Evolutionary conservation across 371 early-diverging fungal genomes (phyloP), one percentile per base, ranked within the genome.

Genomic region (Mortierella sp.): DNA sequence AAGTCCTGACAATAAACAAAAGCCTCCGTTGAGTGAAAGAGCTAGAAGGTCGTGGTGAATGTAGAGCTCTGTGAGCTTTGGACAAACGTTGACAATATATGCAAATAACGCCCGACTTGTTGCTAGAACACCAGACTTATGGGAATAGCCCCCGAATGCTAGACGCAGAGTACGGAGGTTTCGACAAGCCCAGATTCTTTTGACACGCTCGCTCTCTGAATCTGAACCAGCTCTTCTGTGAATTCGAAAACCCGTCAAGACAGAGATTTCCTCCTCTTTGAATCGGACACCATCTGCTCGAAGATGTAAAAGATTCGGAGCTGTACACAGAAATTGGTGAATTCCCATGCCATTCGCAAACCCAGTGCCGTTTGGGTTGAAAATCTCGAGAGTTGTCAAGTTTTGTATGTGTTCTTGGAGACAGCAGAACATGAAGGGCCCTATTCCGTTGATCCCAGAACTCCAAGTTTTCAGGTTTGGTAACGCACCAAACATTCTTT

Each of bases 1-100:
- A 20, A 52, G 52, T 52, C 52, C 52, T 4, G 52, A 52, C 24
- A 52, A 22, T n/a, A 52, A 52, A 52, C 52, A 52, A 52, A 52
- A 52, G 0, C 52, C 52, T n/a, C 22, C 20, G 18, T 52, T 10
- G 9, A 24, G 20, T 11, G 52, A 52, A 52, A 22, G 20, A 24
- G 12, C 24, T 10, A 52, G 24, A 3, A 5, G 10, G 3, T 5
- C 22, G 24, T 22, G 52, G 20, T 52, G 24, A 10, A 52, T 20
- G 5, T 20, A 10, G 3, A 52, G 24, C 20, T 52, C 24, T 22
- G 20, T 52, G 5, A 52, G 22, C 52, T 52, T 20, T 52, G 52
- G 52, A 52, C 52, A 52, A 20, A 52, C 52, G 20, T 52, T 20
- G 52, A 52, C 52, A 24, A 52, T 52, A 22, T 22, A 52, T 52